A percentile compares a stretch with the other conserved stretches of the same genome.
Conservation (phyloP, 1,284 basidiomycete species). For the Xerocomus minutiporus region DNA sequence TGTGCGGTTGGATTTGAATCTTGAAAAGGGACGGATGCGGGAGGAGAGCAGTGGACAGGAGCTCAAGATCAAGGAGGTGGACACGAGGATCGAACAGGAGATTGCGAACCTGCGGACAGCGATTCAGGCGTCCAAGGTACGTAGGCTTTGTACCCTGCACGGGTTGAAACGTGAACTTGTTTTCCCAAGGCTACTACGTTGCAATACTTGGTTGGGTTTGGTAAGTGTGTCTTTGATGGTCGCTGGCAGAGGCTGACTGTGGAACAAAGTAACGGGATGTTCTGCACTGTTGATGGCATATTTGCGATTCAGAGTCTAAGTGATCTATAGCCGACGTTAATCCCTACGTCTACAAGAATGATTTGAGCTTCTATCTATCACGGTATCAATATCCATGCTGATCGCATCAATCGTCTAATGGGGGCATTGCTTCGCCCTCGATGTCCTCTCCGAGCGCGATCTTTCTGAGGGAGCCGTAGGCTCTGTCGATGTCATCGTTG, state of each 20-base stretch:
- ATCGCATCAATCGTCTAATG: conserved; percentile 47
- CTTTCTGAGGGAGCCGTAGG: conserved; percentile 68
- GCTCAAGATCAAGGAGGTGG: conserved; percentile 97
- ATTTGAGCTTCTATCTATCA: conserved; percentile 4
- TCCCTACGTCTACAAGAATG: neutral
- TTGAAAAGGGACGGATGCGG: conserved; percentile 94
- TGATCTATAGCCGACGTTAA: neutral
- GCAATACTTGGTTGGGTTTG: conserved; percentile 80
- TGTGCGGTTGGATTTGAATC: conserved; percentile 90
- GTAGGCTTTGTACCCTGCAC: conserved; percentile 34
- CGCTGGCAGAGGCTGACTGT: conserved; percentile 11
- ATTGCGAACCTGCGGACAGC: conserved; percentile 87
- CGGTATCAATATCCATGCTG: conserved; percentile 8
- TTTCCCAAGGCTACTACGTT: conserved; percentile 65
- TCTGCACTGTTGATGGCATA: conserved; percentile 86
- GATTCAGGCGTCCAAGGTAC: conserved; percentile 89
- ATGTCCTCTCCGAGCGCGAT: conserved; percentile 67
- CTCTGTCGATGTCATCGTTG: conserved; percentile 86
- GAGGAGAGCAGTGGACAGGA: conserved; percentile 93
- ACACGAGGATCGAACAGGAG: conserved; percentile 95
- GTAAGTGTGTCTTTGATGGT: conserved; percentile 40
- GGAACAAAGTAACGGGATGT: conserved; percentile 69
- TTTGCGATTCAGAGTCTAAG: conserved; percentile 57
- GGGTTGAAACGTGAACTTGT: conserved; percentile 1
- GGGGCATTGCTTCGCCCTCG: conserved; percentile 52